A percentile compares a stretch with the other conserved stretches of the same genome.
Evolutionary conservation across 768 basidiomycete genomes (phyloP).

Genomic region (Naganishia antarctica): DNA sequence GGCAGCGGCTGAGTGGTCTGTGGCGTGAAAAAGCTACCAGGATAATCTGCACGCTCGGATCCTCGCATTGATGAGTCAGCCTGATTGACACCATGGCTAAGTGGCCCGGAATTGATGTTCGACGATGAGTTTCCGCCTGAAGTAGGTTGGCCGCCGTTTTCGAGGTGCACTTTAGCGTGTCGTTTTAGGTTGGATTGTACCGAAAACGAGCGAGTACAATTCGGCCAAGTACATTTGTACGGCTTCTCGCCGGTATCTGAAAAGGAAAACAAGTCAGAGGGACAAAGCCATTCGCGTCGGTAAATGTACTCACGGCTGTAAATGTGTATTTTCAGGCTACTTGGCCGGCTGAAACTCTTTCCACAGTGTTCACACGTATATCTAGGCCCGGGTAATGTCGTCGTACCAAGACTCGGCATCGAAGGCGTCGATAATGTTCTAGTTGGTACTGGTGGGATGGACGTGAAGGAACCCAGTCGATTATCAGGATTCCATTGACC

Average conservation of each 20-base stretch:
- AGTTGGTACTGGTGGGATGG: neutral
- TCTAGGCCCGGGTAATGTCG: constrained; percentile 35
- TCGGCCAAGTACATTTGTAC: constrained; percentile 42
- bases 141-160: constrained; percentile 18
- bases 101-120: neutral
- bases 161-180: constrained; percentile 45
- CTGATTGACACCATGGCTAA: neutral
- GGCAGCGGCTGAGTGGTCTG: neutral
- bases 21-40: neutral
- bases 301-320: constrained; percentile 44
- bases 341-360: constrained; percentile 46
- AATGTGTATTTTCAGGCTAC: constrained; percentile 44
- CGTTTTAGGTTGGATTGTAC: constrained; percentile 47
- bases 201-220: constrained; percentile 43
- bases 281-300: neutral
- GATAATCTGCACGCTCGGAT: neutral
- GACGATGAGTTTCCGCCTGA: neutral
- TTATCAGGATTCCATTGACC: neutral
- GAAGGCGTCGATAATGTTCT: neutral
- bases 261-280: neutral
- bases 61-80: neutral
- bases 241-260: constrained; percentile 46
- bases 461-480: neutral
- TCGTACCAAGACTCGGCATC: neutral
- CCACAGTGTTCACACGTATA: constrained; percentile 43